Base-by-base conservation (phyloP, 805 yeast species). In the Alloascoidea hylecoeti region DNA sequence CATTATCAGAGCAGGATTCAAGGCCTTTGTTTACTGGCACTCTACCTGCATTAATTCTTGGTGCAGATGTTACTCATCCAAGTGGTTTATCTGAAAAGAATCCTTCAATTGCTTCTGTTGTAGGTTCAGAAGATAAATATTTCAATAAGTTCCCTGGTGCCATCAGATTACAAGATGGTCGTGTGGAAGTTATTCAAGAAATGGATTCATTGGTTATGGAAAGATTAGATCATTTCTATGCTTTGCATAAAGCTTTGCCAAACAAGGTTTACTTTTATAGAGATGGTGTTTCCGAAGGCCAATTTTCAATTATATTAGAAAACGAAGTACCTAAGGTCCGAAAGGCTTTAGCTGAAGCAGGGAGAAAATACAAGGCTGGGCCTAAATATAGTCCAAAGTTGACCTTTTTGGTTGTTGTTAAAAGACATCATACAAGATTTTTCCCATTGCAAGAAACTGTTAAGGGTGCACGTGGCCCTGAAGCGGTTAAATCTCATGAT, bases 281-380 rank as follows among this genome's bases (percentile, higher is more conserved):
- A 40, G 59, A 55, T 44, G 59, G 59, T 44, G 58, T 56, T 16
- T 50, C 57, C 14, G 45, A 50, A 34, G 59, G 59, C 28, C 59
- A 55, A 42, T 55, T 53, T 32, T 42, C 45, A 36, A 46, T 44
- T 5, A 46, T 56, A 14, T 38, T 55, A 19, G 53, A 53, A 38
- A 47, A 44, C 16, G 59, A 55, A 44, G 46, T 56, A 13, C 47
- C 53, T 13, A 44, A 44, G 15, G 46, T 55, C 18, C 45, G 45
- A 27, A 42, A 45, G 30, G 50, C 47, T 2, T 44, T 53, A 15
- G 39, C 36, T 13, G 40, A 39, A 15, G 43, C 53, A 19, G 35
- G 44, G 12, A 39, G 34, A 6, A 35, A 42, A 9, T 39, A 46
- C 19, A 38, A 41, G 15, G n/a, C 42, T 3, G n/a, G n/a, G n/a